Evolutionary conservation across 1,284 basidiomycete species (phyloP).

Genomic region (Athelia sp.): DNA sequence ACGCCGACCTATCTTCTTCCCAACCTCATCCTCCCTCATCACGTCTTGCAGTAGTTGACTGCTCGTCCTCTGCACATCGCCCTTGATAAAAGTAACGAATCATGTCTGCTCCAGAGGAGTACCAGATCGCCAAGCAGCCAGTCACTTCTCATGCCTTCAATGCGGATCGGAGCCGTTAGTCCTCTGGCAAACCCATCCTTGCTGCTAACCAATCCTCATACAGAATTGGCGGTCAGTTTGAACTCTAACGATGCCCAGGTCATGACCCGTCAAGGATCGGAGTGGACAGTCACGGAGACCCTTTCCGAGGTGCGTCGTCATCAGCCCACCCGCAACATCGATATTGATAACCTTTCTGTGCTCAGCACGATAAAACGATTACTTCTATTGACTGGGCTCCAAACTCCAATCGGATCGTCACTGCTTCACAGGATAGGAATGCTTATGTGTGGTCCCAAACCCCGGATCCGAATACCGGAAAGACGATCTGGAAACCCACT

Average conservation of each 20-base stretch:
- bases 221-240: conserved; percentile 89
- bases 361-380: conserved; percentile 95
- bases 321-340: background rate
- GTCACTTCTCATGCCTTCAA: conserved; percentile 93
- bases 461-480: conserved; percentile 65
- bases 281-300: conserved; percentile 78
- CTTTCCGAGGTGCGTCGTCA: conserved; percentile 74
- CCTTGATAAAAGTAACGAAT: background rate
- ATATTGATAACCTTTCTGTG: background rate
- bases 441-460: conserved; percentile 97
- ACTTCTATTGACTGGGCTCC: conserved; percentile 99
- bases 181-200: conserved; percentile 4
- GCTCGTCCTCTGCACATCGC: conserved; percentile 62
- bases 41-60: conserved; percentile 63
- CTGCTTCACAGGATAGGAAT: conserved; percentile 97
- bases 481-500: conserved; percentile 88
- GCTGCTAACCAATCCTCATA: conserved; percentile 6
- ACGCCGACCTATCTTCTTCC: too few relatives aligned
- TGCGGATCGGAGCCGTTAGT: conserved; percentile 81
- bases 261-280: conserved; percentile 59
- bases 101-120: conserved; percentile 77
- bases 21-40: background rate
- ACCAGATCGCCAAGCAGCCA: conserved; percentile 76
- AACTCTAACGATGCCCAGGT: conserved; percentile 91
- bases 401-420: conserved; percentile 94